Percentiles rank a stretch among this genome's conserved stretches.
phyloP scores from a whole-genome alignment of 176 grass and related monocot species.

The Avena eriantha region DNA sequence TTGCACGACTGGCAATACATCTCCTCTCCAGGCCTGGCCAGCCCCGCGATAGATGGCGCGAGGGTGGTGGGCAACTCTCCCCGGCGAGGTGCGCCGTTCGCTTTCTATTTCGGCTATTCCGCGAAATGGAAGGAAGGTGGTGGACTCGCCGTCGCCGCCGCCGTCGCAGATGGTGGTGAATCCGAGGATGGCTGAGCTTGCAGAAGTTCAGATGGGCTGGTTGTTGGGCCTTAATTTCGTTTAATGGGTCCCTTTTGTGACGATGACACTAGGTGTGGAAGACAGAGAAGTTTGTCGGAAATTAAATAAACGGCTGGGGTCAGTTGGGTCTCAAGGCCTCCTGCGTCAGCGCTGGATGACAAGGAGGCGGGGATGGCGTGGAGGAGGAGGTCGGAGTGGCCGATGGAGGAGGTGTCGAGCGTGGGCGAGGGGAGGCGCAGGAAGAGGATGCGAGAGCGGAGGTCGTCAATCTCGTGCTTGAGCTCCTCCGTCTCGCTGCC shows the following conservation, averaged over 20 bases:
- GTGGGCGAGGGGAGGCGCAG: constrained; percentile 73
- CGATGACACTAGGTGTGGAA: no score
- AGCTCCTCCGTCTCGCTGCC: constrained; percentile 98
- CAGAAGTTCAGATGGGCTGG: constrained; percentile 12
- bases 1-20: constrained; percentile 94
- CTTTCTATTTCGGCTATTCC: background rate
- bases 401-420: constrained; percentile 26
- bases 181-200: background rate
- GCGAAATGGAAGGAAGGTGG: background rate
- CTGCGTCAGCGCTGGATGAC: background rate
- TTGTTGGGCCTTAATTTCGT: background rate
- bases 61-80: background rate
- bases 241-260: no score
- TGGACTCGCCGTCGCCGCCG: background rate
- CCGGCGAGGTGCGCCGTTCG: background rate
- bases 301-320: constrained; percentile 39
- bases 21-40: background rate
- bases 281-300: no score
- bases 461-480: constrained; percentile 92
- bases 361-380: constrained; percentile 43
- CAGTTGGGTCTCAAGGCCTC: constrained; percentile 45
- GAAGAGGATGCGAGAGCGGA: constrained; percentile 76
- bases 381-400: constrained; percentile 57
- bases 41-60: background rate
- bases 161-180: background rate